Conservation (phyloP, 169 alveolate species). For the Plasmodium billcollinsi region DNA sequence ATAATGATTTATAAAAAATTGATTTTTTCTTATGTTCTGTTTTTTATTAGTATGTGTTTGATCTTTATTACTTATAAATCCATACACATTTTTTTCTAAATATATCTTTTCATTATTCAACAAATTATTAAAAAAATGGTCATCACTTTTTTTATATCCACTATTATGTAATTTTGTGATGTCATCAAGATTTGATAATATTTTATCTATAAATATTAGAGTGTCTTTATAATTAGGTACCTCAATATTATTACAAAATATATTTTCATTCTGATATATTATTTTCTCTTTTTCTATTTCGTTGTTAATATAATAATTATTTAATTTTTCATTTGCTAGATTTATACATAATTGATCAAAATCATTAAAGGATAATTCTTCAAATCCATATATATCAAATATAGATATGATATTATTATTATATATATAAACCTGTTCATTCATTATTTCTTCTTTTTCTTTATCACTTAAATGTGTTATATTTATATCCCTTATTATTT, state of each 20-base stretch:
- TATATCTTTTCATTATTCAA: constrained; percentile 36
- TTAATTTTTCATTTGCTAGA: constrained; percentile 96
- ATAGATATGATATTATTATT: constrained; percentile 92
- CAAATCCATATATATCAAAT: constrained; percentile 99
- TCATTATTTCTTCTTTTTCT: constrained; percentile 37
- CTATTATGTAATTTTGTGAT: constrained; percentile 38
- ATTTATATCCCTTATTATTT: constrained; percentile 56
- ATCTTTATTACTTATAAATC: constrained; percentile 36
- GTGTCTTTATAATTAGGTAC: constrained; percentile 57
- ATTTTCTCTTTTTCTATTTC: constrained; percentile 91
- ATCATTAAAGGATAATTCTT: constrained; percentile 95
- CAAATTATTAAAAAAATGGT: constrained; percentile 30
- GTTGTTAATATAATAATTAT: constrained; percentile 90
- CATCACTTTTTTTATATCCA: constrained; percentile 68
- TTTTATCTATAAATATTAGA: constrained; percentile 31
- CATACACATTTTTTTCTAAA: constrained; percentile 29
- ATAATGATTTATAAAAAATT: constrained; percentile 86
- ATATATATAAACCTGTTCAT: constrained; percentile 3
- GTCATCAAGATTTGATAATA: constrained; percentile 38
- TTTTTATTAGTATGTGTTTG: constrained; percentile 23
- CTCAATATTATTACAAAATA: constrained; percentile 80
- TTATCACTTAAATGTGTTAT: constrained; percentile 21
- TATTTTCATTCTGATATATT: constrained; percentile 88
- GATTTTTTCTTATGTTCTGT: constrained; percentile 24
- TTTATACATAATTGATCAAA: constrained; percentile 98